These are phyloP conservation scores for Gentiana dahurica DNA, from an alignment of 257 asterid species.

Conservation along the genomic window DNA sequence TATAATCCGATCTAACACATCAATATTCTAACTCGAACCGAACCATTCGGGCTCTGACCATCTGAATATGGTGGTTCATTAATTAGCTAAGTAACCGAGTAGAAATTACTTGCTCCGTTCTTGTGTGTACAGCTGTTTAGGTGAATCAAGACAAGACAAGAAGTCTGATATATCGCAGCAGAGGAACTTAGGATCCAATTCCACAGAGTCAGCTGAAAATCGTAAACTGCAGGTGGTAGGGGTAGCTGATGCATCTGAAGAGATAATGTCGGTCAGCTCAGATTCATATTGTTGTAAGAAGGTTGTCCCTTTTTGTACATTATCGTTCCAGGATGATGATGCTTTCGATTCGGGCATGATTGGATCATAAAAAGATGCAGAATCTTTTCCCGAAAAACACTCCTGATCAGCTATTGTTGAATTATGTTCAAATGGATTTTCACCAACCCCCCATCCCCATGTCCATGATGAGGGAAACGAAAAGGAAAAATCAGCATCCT, in stretches of 20 bases:
- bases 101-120: too few relatives aligned
- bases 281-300: conserved; percentile 23
- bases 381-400: conserved; percentile 10
- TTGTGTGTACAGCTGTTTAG: too few relatives aligned
- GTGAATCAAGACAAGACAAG: too few relatives aligned
- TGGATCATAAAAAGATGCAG: conserved; percentile 34
- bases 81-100: too few relatives aligned
- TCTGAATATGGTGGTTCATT: too few relatives aligned
- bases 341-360: conserved; percentile 26
- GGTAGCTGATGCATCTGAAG: conserved; percentile 24
- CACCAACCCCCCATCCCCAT: too few relatives aligned
- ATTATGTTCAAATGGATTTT: too few relatives aligned
- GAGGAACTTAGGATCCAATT: conserved; percentile 38
- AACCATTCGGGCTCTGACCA: too few relatives aligned
- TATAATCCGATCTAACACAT: too few relatives aligned
- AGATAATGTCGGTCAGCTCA: conserved; percentile 38
- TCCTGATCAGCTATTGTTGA: conserved; percentile 32
- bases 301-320: conserved; percentile 9
- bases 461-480: conserved; percentile 29
- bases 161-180: too few relatives aligned
- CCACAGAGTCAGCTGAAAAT: conserved; percentile 33
- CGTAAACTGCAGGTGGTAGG: conserved; percentile 28
- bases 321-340: conserved; percentile 13
- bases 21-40: too few relatives aligned
- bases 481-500: conserved; percentile 30